Evolutionary conservation across 2,329 filamentous ascomycete species (phyloP), one percentile per base, ranked within the genome.

Genomic region (Penicillium sclerotiorum): DNA sequence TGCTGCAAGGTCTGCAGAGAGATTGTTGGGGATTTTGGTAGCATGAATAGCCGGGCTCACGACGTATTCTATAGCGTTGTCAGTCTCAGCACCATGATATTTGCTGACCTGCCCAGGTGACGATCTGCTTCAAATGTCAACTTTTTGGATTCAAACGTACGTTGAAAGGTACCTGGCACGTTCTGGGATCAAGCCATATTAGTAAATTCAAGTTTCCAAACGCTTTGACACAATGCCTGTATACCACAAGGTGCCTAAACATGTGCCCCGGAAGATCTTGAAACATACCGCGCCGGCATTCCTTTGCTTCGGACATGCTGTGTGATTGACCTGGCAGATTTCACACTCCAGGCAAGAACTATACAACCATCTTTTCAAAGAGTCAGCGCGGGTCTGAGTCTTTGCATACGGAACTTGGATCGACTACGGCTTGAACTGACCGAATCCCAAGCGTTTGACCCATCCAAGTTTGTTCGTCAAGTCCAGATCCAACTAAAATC

Each of bases 321-420:
- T 73, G 51, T 70, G 64, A 28, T 72, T 70, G 22, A 69, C 57
- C 1, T 62, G 64, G 36, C 70, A 73, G 20, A 72, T 70, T 41
- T 71, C 69, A 38, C 70, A 72, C n/a, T 61, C 50, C 15, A 69
- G 51, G 38, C 70, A 73, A 28, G 69, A 68, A 46, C 68, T 71
- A 40, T 69, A 71, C 6, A 69, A 60, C 70, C 70, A 73, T 49
- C 67, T 71, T 28, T 28, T 39, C 17, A 44, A 20, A 23, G 9
- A 15, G 3, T 37, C 12, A 15, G 28, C 25, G 13, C 3, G 13
- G 3, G 9, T 28, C 3, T 7, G 25, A 9, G 25, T 27, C 25
- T 27, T n/a, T n/a, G n/a, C n/a, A n/a, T n/a, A n/a, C n/a, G n/a
- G n/a, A n/a, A n/a, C n/a, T n/a, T n/a, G n/a, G n/a, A n/a, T n/a